These are phyloP conservation scores for Fusarium citri DNA, from an alignment of 2,329 filamentous ascomycete species.

Conservation along the genomic window DNA sequence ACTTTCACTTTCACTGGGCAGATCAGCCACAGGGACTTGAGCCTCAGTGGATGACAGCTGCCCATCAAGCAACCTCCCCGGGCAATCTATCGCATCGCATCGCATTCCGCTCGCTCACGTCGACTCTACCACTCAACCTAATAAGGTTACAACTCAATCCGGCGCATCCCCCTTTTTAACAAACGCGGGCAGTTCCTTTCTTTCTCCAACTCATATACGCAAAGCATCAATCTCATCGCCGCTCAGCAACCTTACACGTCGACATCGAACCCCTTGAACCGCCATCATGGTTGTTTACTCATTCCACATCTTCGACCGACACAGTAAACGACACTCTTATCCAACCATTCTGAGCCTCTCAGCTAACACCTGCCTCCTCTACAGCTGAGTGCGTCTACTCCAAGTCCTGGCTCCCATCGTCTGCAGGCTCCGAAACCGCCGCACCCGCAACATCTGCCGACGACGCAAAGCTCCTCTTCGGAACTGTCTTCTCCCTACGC, in stretches of 20 bases:
- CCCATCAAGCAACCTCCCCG: not conserved
- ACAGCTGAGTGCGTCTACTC: constrained; percentile 98
- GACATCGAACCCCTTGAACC: constrained; percentile 15
- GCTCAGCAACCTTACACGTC: not conserved
- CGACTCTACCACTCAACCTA: not conserved
- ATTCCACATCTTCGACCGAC: constrained; percentile 98
- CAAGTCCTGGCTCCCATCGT: constrained; percentile 78
- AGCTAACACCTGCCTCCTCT: constrained; percentile 27
- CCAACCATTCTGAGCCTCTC: not conserved
- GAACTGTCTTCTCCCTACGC: constrained; percentile 93
- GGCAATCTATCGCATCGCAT: constrained; percentile 7
- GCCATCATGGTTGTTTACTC: constrained; percentile 89
- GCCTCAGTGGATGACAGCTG: constrained; percentile 20
- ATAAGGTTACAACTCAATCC: not conserved
- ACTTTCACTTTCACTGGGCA: constrained; percentile 15
- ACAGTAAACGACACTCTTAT: constrained; percentile 74
- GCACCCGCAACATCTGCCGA: constrained; percentile 64
- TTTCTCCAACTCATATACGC: not conserved
- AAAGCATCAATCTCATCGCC: not conserved
- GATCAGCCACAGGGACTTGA: constrained; percentile 19
- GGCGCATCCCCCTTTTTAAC: not conserved
- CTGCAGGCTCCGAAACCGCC: constrained; percentile 47
- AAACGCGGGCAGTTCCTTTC: not conserved
- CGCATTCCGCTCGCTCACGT: constrained; percentile 5
- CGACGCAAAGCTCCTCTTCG: constrained; percentile 97